Base-by-base conservation (phyloP, 2,329 filamentous ascomycete genomes). In the Chaetomiaceae sp. region DNA sequence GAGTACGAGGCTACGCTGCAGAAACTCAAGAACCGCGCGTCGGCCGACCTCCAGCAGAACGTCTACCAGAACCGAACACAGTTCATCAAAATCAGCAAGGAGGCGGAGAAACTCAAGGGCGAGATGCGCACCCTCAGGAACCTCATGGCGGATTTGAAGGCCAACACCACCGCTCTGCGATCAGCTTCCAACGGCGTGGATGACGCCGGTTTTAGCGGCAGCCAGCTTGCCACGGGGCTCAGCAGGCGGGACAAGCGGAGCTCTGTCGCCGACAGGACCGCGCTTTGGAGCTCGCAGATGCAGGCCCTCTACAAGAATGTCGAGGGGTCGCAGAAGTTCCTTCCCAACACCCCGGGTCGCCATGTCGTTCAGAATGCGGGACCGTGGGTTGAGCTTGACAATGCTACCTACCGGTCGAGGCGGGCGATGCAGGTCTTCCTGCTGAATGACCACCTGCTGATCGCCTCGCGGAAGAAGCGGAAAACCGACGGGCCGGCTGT, bases 71-170 rank as follows among this genome's bases (percentile, higher is more conserved):
- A 98, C 66, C 83, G 93, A 39, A 95, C 88, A 0, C 93, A 97
- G 61, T 98, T 98, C 62, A 97, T 98, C 73, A 95, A 95, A 67
- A 97, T 98, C 66, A 96, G 90, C 64, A 96, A 97, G 68, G 93
- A 98, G 69, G 93, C 94, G 2, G 93, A 98, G 68, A 96, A 95
- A 70, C 79, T 98, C 48, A 97, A 97, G 68, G 81, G 81, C 45
- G 93, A 98, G 65, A 97, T 98, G 93, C 81, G 88, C 42, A 87
- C 87, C 6, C 77, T 98, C 26, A 81, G 87, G 36, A 88, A 88
- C 54, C 75, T 97, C 42, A 96, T 98, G 84, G 83, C 88, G 2
- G 93, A 98, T 55, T 76, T 98, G 47, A 97, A 88, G 58, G 76
- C 80, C 7, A 88, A 89, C 50, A 85, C 82, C 1, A 82, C 76